Evolutionary conservation across 331 rosid species (phyloP).

Genomic region (Malus hybrid): DNA sequence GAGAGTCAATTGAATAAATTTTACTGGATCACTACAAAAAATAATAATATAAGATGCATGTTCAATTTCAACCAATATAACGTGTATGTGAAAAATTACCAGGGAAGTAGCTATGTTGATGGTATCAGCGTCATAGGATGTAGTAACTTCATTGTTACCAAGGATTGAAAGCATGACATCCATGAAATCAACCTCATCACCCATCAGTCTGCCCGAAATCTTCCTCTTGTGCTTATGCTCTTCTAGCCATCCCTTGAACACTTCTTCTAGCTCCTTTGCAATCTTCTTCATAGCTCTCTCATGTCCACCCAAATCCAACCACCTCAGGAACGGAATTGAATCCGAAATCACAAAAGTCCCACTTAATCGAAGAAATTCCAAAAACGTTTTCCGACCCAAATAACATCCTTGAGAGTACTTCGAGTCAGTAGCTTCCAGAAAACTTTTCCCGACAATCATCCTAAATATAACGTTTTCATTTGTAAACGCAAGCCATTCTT

Average conservation of each 20-base stretch:
- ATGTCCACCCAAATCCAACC: constrained; percentile 10
- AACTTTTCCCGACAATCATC: background rate
- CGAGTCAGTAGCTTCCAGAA: background rate
- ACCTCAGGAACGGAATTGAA: background rate
- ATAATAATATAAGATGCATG: background rate
- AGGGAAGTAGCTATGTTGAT: background rate
- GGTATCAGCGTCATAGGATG: background rate
- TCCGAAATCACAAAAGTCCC: background rate
- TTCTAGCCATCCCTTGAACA: background rate
- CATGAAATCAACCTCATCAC: background rate
- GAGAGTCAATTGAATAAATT: too few relatives aligned
- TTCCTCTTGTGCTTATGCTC: background rate
- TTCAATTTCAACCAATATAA: background rate
- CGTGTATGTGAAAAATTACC: background rate
- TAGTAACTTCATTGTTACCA: background rate
- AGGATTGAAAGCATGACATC: background rate
- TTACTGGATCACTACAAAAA: too few relatives aligned
- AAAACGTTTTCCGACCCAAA: background rate
- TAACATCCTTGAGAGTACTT: background rate
- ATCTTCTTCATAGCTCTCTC: constrained; percentile 1
- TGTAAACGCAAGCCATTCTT: background rate
- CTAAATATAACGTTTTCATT: background rate
- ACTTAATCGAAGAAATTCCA: background rate
- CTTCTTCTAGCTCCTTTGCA: background rate
- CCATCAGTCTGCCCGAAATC: background rate